Conservation (phyloP, 1,139 yeast species). For the Sugiyamaella pinicola region DNA sequence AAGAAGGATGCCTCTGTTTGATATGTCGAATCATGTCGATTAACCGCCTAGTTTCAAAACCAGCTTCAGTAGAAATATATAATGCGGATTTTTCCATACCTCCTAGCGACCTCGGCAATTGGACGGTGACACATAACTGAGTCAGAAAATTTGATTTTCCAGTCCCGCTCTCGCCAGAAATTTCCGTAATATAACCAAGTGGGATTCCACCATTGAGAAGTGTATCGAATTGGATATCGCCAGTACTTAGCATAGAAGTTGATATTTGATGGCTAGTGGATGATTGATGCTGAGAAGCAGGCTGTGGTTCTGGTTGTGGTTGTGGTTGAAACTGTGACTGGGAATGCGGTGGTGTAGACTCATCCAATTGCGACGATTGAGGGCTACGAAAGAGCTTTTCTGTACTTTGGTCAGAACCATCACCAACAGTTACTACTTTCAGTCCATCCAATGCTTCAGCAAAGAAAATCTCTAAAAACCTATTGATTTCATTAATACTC, state of each 20-base stretch:
- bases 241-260: conserved; percentile 53
- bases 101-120: conserved; percentile 49
- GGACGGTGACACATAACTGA: conserved; percentile 63
- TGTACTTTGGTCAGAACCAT: too few species aligned
- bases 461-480: conserved; percentile 43
- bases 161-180: conserved; percentile 81
- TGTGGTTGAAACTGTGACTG: too few species aligned
- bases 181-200: conserved; percentile 68
- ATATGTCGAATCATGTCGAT: conserved; percentile 23
- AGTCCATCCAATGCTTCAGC: conserved; percentile 13
- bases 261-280: too few species aligned
- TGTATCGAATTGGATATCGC: conserved; percentile 58
- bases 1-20: conserved; percentile 10
- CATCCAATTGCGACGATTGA: background rate
- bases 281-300: too few species aligned
- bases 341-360: too few species aligned
- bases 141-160: conserved; percentile 81
- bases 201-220: conserved; percentile 70
- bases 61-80: conserved; percentile 76
- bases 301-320: too few species aligned
- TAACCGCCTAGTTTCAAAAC: conserved; percentile 54
- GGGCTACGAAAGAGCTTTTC: too few species aligned
- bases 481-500: conserved; percentile 51
- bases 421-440: conserved; percentile 1
- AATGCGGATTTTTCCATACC: conserved; percentile 56